Conservation (phyloP, 805 yeast genomes). For the Spathaspora arborariae region DNA sequence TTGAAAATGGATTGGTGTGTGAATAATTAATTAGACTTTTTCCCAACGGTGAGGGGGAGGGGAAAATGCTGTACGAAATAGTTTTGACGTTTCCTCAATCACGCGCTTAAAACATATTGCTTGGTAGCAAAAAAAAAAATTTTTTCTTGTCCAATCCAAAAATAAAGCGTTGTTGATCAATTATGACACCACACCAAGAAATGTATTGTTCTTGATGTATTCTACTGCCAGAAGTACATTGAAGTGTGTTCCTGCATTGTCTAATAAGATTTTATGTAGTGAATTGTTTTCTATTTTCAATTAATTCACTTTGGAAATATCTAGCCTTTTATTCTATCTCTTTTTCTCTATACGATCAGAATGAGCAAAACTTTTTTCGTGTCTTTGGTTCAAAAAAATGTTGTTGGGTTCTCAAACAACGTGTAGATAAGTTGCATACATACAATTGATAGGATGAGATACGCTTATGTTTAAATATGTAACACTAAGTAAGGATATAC, state of each 20-base stretch:
- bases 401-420: not conserved
- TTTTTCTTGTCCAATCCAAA: not conserved
- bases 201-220: too few relatives aligned
- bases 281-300: not conserved
- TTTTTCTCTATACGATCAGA: not conserved
- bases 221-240: not conserved
- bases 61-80: not conserved
- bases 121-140: not conserved
- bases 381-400: not conserved
- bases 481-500: not conserved
- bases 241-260: too few relatives aligned
- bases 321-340: not conserved
- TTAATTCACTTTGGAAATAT: not conserved
- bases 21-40: not conserved
- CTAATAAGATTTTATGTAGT: not conserved
- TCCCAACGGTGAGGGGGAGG: slow-evolving; percentile 1
- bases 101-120: not conserved
- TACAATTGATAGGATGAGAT: not conserved
- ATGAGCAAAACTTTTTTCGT: not conserved
- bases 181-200: too few relatives aligned
- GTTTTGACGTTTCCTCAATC: not conserved
- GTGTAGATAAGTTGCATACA: too few relatives aligned
- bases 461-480: not conserved
- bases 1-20: too few relatives aligned
- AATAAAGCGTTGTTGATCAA: not conserved